These are phyloP conservation scores for Closterium sp. DNA, from an alignment of 139 green algal species.

Conservation along the genomic window DNA sequence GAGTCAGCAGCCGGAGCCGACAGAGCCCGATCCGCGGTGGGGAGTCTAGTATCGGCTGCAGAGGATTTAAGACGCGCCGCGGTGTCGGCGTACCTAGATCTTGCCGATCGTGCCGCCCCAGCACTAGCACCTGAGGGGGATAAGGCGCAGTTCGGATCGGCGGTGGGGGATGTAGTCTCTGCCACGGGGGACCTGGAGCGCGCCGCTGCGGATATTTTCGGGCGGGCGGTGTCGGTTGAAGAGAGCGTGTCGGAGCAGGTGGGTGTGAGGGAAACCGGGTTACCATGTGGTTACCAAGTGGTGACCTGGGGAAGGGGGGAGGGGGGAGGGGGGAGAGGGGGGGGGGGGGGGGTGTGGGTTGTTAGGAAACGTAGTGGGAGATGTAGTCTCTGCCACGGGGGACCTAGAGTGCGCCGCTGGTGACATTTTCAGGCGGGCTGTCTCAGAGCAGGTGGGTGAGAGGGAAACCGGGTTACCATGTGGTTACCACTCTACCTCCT, in stretches of 20 bases:
- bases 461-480: no score
- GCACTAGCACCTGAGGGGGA: neutral
- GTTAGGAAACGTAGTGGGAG: no score
- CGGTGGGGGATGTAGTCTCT: neutral
- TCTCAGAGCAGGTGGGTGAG: neutral
- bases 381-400: neutral
- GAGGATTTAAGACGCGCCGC: neutral
- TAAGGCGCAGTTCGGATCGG: neutral
- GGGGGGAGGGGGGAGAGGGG: neutral
- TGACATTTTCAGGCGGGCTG: neutral
- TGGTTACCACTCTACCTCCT: no score
- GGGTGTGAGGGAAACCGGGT: neutral
- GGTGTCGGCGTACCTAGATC: neutral
- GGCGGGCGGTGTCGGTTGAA: neutral
- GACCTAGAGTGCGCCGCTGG: neutral
- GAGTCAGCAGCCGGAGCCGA: neutral
- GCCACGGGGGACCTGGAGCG: neutral
- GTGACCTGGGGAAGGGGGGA: neutral
- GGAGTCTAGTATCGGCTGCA: neutral
- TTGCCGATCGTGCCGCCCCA: neutral
- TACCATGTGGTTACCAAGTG: neutral
- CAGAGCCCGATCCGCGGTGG: neutral
- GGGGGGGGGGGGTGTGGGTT: no score
- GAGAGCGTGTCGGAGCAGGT: neutral
- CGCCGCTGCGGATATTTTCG: neutral